Conservation (phyloP, 2,329 filamentous ascomycete genomes). For the Pseudogymnoascus pannorum region DNA sequence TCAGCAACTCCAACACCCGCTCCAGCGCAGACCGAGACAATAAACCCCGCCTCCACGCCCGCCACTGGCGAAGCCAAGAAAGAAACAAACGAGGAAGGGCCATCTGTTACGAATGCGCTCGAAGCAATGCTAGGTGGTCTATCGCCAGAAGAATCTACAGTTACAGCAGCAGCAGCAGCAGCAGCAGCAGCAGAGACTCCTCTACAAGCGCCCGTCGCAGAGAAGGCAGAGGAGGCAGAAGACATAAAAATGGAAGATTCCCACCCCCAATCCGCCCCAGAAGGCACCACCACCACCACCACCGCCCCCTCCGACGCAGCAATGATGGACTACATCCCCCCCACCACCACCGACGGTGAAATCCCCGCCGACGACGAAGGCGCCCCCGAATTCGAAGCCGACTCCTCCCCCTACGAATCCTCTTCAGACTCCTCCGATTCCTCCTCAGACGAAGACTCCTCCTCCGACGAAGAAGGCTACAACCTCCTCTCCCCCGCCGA, state of each 20-base stretch:
- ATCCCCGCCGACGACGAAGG: constrained; percentile 20
- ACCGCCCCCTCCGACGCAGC: not conserved
- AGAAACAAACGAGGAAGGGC: not conserved
- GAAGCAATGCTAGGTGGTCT: constrained; percentile 10
- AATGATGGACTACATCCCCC: not conserved
- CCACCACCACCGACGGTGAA: not conserved
- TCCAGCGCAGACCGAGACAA: not conserved
- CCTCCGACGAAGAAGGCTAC: constrained; percentile 58
- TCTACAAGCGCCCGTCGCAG: not conserved
- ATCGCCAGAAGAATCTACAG: not conserved
- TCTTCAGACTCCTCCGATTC: constrained; percentile 50
- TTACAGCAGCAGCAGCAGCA: too few relatives aligned
- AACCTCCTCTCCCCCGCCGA: constrained; percentile 74
- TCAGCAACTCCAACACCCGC: not conserved
- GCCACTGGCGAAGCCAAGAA: not conserved
- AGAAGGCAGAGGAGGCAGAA: not conserved
- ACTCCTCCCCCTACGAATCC: constrained; percentile 69
- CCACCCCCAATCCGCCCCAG: not conserved
- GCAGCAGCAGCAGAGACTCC: not conserved
- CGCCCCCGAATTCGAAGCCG: constrained; percentile 76
- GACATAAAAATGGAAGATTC: constrained; percentile 8
- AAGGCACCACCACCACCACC: too few relatives aligned
- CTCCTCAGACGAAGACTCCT: constrained; percentile 44
- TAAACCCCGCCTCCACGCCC: not conserved
- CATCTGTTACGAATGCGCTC: constrained; percentile 8